Conservation (phyloP, 1,284 basidiomycete genomes). For the Prillingera fragicola region DNA sequence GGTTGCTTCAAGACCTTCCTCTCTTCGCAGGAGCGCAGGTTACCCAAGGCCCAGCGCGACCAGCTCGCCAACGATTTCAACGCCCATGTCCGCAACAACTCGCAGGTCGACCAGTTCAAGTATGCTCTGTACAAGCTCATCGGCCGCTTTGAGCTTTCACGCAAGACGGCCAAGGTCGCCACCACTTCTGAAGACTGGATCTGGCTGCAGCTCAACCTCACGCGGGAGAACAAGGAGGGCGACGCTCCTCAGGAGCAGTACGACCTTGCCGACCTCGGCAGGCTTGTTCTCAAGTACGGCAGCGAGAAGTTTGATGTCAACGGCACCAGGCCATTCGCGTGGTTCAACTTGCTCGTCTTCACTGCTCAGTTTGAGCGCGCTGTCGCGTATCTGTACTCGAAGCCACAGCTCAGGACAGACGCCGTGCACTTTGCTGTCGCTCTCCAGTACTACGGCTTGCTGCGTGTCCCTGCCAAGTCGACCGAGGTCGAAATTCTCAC, state of each 20-base stretch:
- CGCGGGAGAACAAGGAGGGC: slow-evolving; percentile 60
- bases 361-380: slow-evolving; percentile 93
- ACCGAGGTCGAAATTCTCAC: slow-evolving; percentile 71
- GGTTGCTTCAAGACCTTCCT: slow-evolving; percentile 80
- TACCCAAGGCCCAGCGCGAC: slow-evolving; percentile 75
- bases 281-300: slow-evolving; percentile 79
- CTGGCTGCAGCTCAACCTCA: slow-evolving; percentile 89
- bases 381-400: slow-evolving; percentile 82
- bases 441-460: slow-evolving; percentile 85
- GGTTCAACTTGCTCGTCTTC: slow-evolving; percentile 85
- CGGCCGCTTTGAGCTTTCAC: slow-evolving; percentile 79
- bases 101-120: slow-evolving; percentile 83
- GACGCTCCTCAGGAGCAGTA: slow-evolving; percentile 55
- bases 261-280: slow-evolving; percentile 71
- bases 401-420: slow-evolving; percentile 81
- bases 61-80: slow-evolving; percentile 85
- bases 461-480: slow-evolving; percentile 76
- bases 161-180: slow-evolving; percentile 80
- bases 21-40: slow-evolving; percentile 69
- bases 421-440: slow-evolving; percentile 92
- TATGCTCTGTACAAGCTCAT: slow-evolving; percentile 92
- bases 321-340: slow-evolving; percentile 60
- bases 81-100: slow-evolving; percentile 80
- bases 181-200: slow-evolving; percentile 96
- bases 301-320: slow-evolving; percentile 85